phyloP scores from a whole-genome alignment of 192 early-diverging fungal genomes.

The Podila verticillata region DNA sequence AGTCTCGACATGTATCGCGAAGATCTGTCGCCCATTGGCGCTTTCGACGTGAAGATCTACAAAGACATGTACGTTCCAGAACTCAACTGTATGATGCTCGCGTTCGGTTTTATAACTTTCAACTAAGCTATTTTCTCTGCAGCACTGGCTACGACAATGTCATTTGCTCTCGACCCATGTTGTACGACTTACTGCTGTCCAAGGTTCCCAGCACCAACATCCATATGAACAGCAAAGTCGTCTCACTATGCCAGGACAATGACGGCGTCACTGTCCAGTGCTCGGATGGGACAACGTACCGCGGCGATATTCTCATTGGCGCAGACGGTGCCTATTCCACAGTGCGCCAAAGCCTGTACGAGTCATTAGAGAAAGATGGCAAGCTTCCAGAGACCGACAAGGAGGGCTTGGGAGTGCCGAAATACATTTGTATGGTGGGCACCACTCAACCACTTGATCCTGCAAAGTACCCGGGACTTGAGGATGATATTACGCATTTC shows the following conservation, averaged over 20 bases:
- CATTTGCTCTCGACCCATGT: neutral
- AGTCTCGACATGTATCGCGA: too few species aligned
- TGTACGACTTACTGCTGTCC: conserved; percentile 9
- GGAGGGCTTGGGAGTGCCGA: neutral
- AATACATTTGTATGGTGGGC: conserved; percentile 7
- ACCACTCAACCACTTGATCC: conserved; percentile 8
- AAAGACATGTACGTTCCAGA: neutral
- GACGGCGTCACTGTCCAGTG: conserved; percentile 29
- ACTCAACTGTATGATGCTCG: neutral
- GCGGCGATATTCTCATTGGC: conserved; percentile 37
- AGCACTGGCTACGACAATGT: conserved; percentile 4
- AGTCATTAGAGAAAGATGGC: neutral
- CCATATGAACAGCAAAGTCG: conserved; percentile 13
- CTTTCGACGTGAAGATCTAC: too few species aligned
- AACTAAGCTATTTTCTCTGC: neutral
- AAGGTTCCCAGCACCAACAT: conserved; percentile 3
- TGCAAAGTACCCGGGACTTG: neutral
- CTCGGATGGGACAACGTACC: conserved; percentile 9
- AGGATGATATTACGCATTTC: neutral
- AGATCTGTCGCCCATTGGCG: too few species aligned
- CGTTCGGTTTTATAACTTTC: neutral
- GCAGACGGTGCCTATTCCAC: conserved; percentile 35
- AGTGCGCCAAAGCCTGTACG: conserved; percentile 9
- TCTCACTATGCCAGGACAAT: neutral
- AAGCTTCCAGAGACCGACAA: conserved; percentile 1